Conservation (phyloP, 768 basidiomycete genomes). For the Boletellus ananas region DNA sequence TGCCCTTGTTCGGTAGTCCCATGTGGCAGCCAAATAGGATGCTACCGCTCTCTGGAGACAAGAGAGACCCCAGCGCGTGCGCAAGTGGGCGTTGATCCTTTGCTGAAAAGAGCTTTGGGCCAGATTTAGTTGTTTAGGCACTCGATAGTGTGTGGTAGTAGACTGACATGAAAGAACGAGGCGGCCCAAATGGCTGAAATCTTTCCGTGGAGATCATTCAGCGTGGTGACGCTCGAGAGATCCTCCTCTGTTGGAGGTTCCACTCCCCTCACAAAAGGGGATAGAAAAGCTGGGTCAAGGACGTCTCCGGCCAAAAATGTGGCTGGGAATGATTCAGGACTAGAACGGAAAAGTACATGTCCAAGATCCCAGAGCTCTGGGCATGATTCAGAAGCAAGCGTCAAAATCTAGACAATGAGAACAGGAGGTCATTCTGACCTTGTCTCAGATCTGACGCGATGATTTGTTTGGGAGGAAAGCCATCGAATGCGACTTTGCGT, state of each 20-base stretch:
- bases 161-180: conserved; percentile 41
- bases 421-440: conserved; percentile 23
- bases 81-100: conserved; percentile 24
- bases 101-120: conserved; percentile 25
- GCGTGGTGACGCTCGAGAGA: conserved; percentile 33
- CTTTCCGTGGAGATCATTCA: conserved; percentile 45
- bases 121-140: conserved; percentile 14
- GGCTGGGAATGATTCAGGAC: conserved; percentile 48
- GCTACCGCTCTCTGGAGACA: conserved; percentile 27
- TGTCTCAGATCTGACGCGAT: conserved; percentile 37
- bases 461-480: conserved; percentile 36
- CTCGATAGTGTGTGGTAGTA: conserved; percentile 7
- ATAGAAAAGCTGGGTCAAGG: conserved; percentile 45
- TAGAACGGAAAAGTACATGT: conserved; percentile 56
- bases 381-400: not conserved
- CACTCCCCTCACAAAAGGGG: conserved; percentile 20
- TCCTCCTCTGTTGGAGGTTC: conserved; percentile 19
- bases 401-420: not conserved
- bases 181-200: conserved; percentile 49
- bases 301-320: conserved; percentile 54
- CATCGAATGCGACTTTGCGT: conserved; percentile 39
- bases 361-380: conserved; percentile 51
- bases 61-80: conserved; percentile 22
- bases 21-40: conserved; percentile 31
- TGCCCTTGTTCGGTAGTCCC: conserved; percentile 11